A percentile compares a stretch with the other conserved stretches of the same genome.
These are phyloP conservation scores for Arctium minus DNA, from an alignment of 129 eudicot genomes.

Conservation along the genomic window DNA sequence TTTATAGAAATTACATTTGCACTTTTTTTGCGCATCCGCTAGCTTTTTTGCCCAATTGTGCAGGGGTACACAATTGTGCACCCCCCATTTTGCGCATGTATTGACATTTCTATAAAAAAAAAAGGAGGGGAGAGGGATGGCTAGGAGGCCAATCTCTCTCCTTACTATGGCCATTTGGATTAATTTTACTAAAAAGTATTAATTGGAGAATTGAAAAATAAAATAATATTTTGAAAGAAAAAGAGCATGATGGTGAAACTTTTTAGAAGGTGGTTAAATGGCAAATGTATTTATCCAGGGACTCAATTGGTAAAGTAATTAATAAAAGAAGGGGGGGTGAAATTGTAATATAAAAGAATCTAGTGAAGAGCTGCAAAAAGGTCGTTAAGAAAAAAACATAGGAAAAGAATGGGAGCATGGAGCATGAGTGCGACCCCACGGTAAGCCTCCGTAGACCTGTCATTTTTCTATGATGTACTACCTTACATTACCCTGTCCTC, in stretches of 20 bases:
- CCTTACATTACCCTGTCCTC: conserved; percentile 24
- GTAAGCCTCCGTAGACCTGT: conserved; percentile 25
- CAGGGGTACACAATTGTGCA: too few species aligned
- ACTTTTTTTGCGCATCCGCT: too few species aligned
- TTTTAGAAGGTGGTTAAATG: not conserved
- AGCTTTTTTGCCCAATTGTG: too few species aligned
- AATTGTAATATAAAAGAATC: not conserved
- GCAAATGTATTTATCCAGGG: not conserved
- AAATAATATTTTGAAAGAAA: too few species aligned
- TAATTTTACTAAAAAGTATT: too few species aligned
- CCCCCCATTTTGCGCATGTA: too few species aligned
- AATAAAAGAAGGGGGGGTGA: not conserved
- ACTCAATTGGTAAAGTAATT: not conserved
- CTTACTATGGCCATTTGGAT: too few species aligned
- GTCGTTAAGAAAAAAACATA: conserved; percentile 16
- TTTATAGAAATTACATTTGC: too few species aligned
- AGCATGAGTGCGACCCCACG: conserved; percentile 31
- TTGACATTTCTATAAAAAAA: too few species aligned
- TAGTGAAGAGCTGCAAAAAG: conserved; percentile 19
- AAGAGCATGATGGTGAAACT: not conserved
- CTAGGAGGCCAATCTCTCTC: too few species aligned
- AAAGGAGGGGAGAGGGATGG: too few species aligned
- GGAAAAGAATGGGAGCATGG: conserved; percentile 6
- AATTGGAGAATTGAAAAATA: too few species aligned
- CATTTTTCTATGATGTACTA: conserved; percentile 19